These are phyloP conservation scores for Aureobasidium sp. DNA, from an alignment of 2,329 filamentous ascomycete genomes.

Conservation along the genomic window DNA sequence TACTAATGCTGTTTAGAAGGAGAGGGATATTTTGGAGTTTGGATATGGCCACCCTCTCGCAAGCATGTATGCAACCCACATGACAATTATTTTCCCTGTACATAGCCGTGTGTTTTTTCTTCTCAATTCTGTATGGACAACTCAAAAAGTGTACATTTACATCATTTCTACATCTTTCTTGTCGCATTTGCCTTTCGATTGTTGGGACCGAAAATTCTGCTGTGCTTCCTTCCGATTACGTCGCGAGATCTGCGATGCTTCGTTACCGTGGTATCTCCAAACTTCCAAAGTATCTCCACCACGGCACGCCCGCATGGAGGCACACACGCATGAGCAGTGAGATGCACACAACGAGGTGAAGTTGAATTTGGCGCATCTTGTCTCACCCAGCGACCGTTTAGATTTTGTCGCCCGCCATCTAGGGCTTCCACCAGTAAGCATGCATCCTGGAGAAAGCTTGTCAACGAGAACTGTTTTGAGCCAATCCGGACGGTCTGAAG, in stretches of 20 bases:
- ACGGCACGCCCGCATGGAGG: not conserved
- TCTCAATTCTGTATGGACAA: not conserved
- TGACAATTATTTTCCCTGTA: slow-evolving; percentile 6
- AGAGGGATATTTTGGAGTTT: slow-evolving; percentile 9
- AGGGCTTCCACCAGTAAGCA: not conserved
- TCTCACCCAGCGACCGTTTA: slow-evolving; percentile 8
- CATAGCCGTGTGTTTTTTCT: slow-evolving; percentile 4
- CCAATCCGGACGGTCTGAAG: not conserved
- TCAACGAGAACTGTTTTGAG: not conserved
- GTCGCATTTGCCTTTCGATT: not conserved
- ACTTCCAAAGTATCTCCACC: slow-evolving; percentile 1
- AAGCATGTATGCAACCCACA: slow-evolving; percentile 2
- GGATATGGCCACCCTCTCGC: slow-evolving; percentile 1
- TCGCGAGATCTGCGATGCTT: not conserved
- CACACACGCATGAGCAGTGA: not conserved
- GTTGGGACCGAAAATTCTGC: not conserved
- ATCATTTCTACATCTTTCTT: not conserved
- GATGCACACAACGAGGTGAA: not conserved
- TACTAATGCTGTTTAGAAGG: slow-evolving; percentile 15
- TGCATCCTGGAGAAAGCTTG: not conserved
- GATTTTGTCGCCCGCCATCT: not conserved
- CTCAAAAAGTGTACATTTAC: slow-evolving; percentile 12
- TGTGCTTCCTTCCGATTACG: not conserved
- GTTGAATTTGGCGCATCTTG: not conserved
- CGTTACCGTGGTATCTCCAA: slow-evolving; percentile 10